phyloP scores from a whole-genome alignment of 2,329 filamentous ascomycete genomes.

The Neonectria neomacrospora region DNA sequence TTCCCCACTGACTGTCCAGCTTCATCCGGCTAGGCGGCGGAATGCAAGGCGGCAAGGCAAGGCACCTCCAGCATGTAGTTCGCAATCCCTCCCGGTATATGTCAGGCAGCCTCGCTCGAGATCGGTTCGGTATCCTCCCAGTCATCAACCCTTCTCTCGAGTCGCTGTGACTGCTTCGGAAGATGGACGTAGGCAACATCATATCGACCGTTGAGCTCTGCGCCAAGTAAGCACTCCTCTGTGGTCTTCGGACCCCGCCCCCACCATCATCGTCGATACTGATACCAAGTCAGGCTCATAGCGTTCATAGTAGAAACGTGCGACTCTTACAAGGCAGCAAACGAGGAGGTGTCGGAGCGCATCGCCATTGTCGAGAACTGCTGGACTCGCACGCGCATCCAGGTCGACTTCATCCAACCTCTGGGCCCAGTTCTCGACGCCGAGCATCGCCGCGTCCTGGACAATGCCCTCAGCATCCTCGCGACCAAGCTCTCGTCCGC shows the following conservation, averaged over 20 bases:
- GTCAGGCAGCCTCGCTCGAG: neutral
- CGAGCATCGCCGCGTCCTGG: slow-evolving; percentile 10
- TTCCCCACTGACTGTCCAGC: neutral
- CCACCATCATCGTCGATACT: neutral
- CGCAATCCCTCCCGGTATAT: neutral
- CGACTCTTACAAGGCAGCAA: slow-evolving; percentile 4
- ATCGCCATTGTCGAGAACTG: slow-evolving; percentile 6
- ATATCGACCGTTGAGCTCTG: slow-evolving; percentile 3
- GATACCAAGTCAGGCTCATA: slow-evolving; percentile 2
- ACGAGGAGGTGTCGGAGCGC: slow-evolving; percentile 12
- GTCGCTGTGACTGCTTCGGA: neutral
- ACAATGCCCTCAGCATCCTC: slow-evolving; percentile 14
- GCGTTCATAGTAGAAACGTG: slow-evolving; percentile 1
- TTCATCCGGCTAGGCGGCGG: neutral
- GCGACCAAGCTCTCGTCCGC: slow-evolving; percentile 6
- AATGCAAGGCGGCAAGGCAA: neutral
- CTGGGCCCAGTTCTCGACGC: slow-evolving; percentile 6
- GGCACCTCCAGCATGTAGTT: neutral
- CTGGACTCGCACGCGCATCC: slow-evolving; percentile 10
- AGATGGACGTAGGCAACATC: neutral
- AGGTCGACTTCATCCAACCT: slow-evolving; percentile 13
- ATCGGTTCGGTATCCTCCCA: neutral
- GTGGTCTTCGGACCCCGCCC: neutral
- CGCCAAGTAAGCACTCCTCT: neutral
- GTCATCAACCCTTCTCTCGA: neutral